Conservation (phyloP, 2,329 filamentous ascomycete genomes). For the Rasamsonia emersonii region DNA sequence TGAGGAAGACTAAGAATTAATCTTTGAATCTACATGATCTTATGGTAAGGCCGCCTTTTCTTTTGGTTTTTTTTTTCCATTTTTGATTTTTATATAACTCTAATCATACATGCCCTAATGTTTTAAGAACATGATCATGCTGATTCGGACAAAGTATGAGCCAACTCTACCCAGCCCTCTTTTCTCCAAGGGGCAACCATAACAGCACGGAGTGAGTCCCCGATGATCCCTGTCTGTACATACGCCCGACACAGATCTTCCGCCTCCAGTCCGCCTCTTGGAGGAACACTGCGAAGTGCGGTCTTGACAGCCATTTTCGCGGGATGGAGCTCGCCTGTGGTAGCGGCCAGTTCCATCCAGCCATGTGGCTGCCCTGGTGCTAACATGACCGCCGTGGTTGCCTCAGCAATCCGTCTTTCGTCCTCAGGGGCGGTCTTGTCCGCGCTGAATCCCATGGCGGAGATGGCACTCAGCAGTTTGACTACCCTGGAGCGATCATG, state of each 20-base stretch:
- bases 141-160: conserved; percentile 18
- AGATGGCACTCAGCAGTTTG: conserved; percentile 66
- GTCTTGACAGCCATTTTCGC: conserved; percentile 75
- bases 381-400: conserved; percentile 70
- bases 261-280: conserved; percentile 58
- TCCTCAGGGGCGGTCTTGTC: conserved; percentile 34
- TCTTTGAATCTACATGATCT: too few relatives aligned
- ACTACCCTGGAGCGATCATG: conserved; percentile 62
- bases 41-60: too few relatives aligned
- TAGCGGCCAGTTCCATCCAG: conserved; percentile 66
- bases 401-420: conserved; percentile 52
- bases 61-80: not conserved
- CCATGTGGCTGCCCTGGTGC: conserved; percentile 69
- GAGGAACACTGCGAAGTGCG: conserved; percentile 66
- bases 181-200: conserved; percentile 72
- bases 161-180: conserved; percentile 52
- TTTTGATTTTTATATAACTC: not conserved
- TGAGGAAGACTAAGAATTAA: conserved; percentile 6
- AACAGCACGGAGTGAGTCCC: conserved; percentile 68
- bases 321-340: conserved; percentile 45
- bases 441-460: conserved; percentile 45
- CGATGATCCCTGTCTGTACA: conserved; percentile 60
- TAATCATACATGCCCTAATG: conserved; percentile 3
- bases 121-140: conserved; percentile 9
- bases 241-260: conserved; percentile 64